These are phyloP conservation scores for Lachnellula arida DNA, from an alignment of 2,329 filamentous ascomycete species.

Conservation along the genomic window DNA sequence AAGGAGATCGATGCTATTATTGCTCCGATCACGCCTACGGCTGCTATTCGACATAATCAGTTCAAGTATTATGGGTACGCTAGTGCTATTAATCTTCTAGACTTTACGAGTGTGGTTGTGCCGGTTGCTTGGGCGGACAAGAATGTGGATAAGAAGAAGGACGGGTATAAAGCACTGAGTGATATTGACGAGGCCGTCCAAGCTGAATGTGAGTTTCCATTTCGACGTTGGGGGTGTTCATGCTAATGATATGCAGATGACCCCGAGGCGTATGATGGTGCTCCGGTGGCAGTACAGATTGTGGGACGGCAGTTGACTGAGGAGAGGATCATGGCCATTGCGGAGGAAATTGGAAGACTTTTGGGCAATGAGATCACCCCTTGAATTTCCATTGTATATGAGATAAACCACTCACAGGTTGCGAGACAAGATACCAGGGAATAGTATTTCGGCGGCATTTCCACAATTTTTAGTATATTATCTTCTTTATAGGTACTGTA, in stretches of 20 bases:
- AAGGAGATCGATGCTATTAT: slow-evolving; percentile 33
- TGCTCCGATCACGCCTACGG: slow-evolving; percentile 30
- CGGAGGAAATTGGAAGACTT: slow-evolving; percentile 33
- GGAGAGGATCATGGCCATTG: slow-evolving; percentile 32
- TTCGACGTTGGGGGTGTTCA: slow-evolving; percentile 8
- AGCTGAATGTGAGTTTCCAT: slow-evolving; percentile 24
- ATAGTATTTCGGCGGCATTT: no score
- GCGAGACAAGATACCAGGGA: no score
- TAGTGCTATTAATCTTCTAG: slow-evolving; percentile 24
- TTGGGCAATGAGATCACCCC: slow-evolving; percentile 29
- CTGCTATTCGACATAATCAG: slow-evolving; percentile 28
- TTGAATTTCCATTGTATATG: neutral
- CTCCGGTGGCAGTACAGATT: slow-evolving; percentile 27
- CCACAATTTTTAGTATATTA: no score
- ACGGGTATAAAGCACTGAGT: slow-evolving; percentile 16
- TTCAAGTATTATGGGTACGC: slow-evolving; percentile 26
- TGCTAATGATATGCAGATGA: slow-evolving; percentile 22
- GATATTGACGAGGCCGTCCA: slow-evolving; percentile 23
- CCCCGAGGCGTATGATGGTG: slow-evolving; percentile 24
- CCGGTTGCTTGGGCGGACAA: slow-evolving; percentile 41
- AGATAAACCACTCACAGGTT: no score
- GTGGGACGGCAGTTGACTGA: slow-evolving; percentile 25
- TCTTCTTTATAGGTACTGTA: no score
- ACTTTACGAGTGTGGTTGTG: slow-evolving; percentile 37
- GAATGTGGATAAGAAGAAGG: slow-evolving; percentile 30